Conservation (phyloP, 768 basidiomycete genomes). For the Scleroderma citrinum region DNA sequence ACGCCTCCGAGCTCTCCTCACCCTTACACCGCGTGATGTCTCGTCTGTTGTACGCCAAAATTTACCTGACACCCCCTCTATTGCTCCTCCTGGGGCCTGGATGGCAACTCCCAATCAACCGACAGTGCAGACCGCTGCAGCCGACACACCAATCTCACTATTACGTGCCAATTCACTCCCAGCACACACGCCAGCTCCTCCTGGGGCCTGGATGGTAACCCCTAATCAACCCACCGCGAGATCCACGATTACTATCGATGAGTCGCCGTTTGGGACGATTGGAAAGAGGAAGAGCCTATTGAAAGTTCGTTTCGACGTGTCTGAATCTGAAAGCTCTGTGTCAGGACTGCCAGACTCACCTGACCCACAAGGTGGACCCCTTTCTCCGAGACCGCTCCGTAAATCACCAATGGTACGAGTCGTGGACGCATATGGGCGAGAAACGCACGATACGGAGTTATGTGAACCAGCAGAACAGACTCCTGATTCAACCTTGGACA, state of each 20-base stretch:
- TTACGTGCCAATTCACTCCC: conserved; percentile 44
- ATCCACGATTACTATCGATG: conserved; percentile 14
- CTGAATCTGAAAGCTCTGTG: conserved; percentile 28
- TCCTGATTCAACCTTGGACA: conserved; percentile 16
- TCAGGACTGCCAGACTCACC: conserved; percentile 17
- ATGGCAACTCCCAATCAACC: background rate
- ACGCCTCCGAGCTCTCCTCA: conserved; percentile 57
- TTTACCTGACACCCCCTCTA: conserved; percentile 4
- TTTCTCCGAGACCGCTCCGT: conserved; percentile 32
- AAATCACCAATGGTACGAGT: conserved; percentile 53
- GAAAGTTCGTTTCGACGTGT: conserved; percentile 69
- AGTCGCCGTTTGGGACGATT: conserved; percentile 29
- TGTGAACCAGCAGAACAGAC: too few relatives aligned
- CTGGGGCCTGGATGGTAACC: conserved; percentile 62
- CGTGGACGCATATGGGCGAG: conserved; percentile 67
- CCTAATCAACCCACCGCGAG: conserved; percentile 33
- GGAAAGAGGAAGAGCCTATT: conserved; percentile 48
- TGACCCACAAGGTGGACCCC: conserved; percentile 17
- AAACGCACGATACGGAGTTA: conserved; percentile 27
- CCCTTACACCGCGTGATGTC: conserved; percentile 39
- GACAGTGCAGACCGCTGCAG: too few relatives aligned
- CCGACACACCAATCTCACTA: conserved; percentile 40
- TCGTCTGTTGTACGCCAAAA: conserved; percentile 13
- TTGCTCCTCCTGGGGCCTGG: conserved; percentile 40
- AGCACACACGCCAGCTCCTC: conserved; percentile 57